phyloP scores from a whole-genome alignment of 2,329 filamentous ascomycete genomes.

The Fusarium albosuccineum region DNA sequence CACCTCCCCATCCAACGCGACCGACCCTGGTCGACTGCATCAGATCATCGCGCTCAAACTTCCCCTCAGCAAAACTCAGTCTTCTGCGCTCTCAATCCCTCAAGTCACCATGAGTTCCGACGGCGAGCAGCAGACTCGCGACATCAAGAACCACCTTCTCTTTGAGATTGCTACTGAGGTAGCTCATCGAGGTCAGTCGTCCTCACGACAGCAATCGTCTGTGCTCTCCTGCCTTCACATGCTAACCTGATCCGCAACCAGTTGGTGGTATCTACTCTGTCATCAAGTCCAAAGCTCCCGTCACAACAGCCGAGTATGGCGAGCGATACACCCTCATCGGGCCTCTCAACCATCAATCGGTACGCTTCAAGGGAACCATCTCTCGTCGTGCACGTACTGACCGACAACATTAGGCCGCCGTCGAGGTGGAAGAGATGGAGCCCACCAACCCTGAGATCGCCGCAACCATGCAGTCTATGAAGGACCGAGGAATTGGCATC shows the following conservation, averaged over 20 bases:
- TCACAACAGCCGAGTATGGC: slow-evolving; percentile 98
- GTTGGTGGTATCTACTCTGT: slow-evolving; percentile 99
- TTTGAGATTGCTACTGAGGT: slow-evolving; percentile 98
- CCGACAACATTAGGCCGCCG: slow-evolving; percentile 76
- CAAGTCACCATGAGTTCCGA: slow-evolving; percentile 60
- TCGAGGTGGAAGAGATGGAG: slow-evolving; percentile 94
- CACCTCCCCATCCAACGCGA: slow-evolving; percentile 15
- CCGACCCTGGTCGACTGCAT: slow-evolving; percentile 26
- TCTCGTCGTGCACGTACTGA: slow-evolving; percentile 14
- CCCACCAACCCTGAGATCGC: slow-evolving; percentile 84
- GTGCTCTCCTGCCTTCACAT: slow-evolving; percentile 20
- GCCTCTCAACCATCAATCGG: slow-evolving; percentile 90
- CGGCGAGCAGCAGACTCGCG: slow-evolving; percentile 65
- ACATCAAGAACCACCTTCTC: slow-evolving; percentile 95
- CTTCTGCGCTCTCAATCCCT: slow-evolving; percentile 19
- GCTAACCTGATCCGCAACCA: slow-evolving; percentile 53
- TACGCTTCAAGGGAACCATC: slow-evolving; percentile 58
- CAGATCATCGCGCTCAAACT: slow-evolving; percentile 39
- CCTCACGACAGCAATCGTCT: slow-evolving; percentile 19
- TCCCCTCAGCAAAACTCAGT: slow-evolving; percentile 22
- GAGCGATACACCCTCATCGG: slow-evolving; percentile 96
- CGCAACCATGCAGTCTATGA: slow-evolving; percentile 91
- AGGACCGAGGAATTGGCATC: slow-evolving; percentile 87
- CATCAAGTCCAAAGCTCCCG: slow-evolving; percentile 97
- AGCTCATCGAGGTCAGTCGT: slow-evolving; percentile 84